Conservation (phyloP, 495 filamentous ascomycete species). For the Stereocaulon alpinum region DNA sequence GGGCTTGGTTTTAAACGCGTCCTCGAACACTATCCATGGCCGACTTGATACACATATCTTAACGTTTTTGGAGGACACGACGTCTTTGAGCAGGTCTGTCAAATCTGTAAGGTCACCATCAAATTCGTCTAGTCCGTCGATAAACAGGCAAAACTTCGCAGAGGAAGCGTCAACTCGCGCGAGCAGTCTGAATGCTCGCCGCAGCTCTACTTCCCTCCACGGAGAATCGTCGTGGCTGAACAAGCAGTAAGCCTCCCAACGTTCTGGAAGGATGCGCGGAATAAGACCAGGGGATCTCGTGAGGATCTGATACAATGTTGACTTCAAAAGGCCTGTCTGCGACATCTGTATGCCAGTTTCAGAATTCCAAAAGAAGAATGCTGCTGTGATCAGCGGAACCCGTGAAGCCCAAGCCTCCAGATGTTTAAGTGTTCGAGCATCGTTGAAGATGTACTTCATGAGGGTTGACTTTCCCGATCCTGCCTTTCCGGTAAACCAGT, state of each 20-base stretch:
- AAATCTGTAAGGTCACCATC: slow-evolving; percentile 15
- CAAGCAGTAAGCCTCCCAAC: not conserved
- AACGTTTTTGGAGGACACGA: slow-evolving; percentile 22
- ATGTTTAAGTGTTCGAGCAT: slow-evolving; percentile 12
- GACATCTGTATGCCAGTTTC: slow-evolving; percentile 32
- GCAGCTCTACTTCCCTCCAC: not conserved
- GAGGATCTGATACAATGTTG: slow-evolving; percentile 33
- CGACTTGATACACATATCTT: slow-evolving; percentile 43
- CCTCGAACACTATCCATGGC: slow-evolving; percentile 36
- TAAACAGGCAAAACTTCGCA: slow-evolving; percentile 34
- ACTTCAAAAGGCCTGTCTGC: slow-evolving; percentile 31
- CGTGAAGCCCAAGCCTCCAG: slow-evolving; percentile 25
- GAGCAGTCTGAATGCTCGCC: not conserved
- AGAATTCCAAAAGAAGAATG: slow-evolving; percentile 39
- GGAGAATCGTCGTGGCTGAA: not conserved
- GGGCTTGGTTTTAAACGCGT: slow-evolving; percentile 20
- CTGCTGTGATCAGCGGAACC: slow-evolving; percentile 27
- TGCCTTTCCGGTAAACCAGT: slow-evolving; percentile 33
- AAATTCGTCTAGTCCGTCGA: slow-evolving; percentile 43
- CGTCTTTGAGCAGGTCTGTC: slow-evolving; percentile 15
- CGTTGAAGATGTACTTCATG: slow-evolving; percentile 31
- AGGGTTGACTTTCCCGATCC: slow-evolving; percentile 39
- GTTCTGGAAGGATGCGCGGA: slow-evolving; percentile 10
- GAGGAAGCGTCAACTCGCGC: not conserved
- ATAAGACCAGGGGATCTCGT: slow-evolving; percentile 28